Evolutionary conservation across 306 rosid genomes (phyloP).

Genomic region (Hippophae tibetana): DNA sequence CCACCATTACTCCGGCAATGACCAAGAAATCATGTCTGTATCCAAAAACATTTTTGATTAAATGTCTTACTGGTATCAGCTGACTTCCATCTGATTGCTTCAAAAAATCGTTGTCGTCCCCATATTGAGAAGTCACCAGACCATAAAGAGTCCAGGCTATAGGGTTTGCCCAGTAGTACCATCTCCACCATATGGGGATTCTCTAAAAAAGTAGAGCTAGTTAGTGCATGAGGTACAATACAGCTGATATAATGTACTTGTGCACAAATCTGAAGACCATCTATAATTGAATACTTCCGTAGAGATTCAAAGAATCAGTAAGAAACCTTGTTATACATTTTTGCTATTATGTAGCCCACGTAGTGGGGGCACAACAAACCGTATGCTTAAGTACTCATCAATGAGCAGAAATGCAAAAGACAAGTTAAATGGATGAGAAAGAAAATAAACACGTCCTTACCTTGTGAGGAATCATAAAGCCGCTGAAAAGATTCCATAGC

Average conservation of each 20-base stretch:
- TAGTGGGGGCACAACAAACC: too few relatives aligned
- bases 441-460: slow-evolving; percentile 30
- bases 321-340: too few relatives aligned
- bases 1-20: slow-evolving; percentile 63
- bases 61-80: slow-evolving; percentile 26
- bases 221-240: too few relatives aligned
- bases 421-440: background rate
- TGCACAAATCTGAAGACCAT: too few relatives aligned
- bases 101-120: slow-evolving; percentile 42
- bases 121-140: slow-evolving; percentile 78
- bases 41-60: slow-evolving; percentile 60
- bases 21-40: slow-evolving; percentile 71
- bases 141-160: slow-evolving; percentile 94
- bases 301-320: too few relatives aligned
- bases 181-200: slow-evolving; percentile 99
- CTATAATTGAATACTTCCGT: too few relatives aligned
- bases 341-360: too few relatives aligned
- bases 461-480: slow-evolving; percentile 98
- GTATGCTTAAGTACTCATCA: too few relatives aligned
- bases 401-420: too few relatives aligned
- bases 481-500: slow-evolving; percentile 99
- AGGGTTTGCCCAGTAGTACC: slow-evolving; percentile 99
- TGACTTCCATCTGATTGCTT: slow-evolving; percentile 57
- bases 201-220: slow-evolving; percentile 39
- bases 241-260: too few relatives aligned